Evolutionary conservation across 352 stramenopile genomes (phyloP).

Genomic region (Chrysophaeum taylorii): DNA sequence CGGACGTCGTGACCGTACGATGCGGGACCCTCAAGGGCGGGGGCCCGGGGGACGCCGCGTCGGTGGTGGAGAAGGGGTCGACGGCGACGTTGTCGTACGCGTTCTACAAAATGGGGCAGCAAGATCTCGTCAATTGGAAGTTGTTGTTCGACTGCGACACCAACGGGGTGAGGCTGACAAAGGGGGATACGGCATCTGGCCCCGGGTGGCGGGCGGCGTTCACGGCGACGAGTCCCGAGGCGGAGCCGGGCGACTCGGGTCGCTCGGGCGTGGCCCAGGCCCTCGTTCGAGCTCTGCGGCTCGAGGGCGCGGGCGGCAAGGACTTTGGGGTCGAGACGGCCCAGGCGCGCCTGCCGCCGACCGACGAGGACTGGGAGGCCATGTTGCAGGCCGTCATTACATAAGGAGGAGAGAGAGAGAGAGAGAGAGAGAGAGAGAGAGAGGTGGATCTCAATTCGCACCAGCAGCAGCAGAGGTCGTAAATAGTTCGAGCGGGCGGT

Average conservation of each 20-base stretch:
- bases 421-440: no score
- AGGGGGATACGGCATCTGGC: slow-evolving; percentile 27
- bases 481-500: no score
- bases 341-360: neutral
- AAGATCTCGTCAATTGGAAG: slow-evolving; percentile 36
- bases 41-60: slow-evolving; percentile 9
- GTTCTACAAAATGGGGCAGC: neutral
- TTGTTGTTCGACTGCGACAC: slow-evolving; percentile 35
- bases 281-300: slow-evolving; percentile 27
- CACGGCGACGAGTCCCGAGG: slow-evolving; percentile 24
- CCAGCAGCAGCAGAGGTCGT: no score
- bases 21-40: slow-evolving; percentile 21
- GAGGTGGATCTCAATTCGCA: no score
- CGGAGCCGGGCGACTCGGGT: slow-evolving; percentile 25
- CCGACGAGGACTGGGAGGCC: neutral
- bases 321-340: slow-evolving; percentile 8
- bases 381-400: neutral
- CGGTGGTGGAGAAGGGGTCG: neutral
- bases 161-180: slow-evolving; percentile 22
- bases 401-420: no score
- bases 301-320: slow-evolving; percentile 14
- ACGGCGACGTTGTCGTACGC: neutral
- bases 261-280: slow-evolving; percentile 25
- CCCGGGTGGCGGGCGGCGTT: slow-evolving; percentile 27
- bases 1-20: slow-evolving; percentile 20